These are phyloP conservation scores for Pseudozyma pruni DNA, from an alignment of 1,284 basidiomycete species.

Conservation along the genomic window DNA sequence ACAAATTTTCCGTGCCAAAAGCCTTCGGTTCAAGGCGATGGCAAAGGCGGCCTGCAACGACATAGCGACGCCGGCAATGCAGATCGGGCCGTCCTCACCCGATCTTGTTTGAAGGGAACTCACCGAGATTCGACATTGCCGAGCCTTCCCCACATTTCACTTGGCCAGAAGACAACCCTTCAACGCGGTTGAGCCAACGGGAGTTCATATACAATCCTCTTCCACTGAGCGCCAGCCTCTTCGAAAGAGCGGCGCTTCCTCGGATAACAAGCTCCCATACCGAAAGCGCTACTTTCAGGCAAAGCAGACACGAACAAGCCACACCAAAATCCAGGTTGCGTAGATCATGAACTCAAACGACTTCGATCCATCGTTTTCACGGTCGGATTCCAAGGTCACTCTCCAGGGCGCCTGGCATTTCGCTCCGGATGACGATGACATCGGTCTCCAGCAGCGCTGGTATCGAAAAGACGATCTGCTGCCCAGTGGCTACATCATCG, in stretches of 20 bases:
- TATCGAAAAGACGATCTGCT: not conserved
- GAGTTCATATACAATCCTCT: too few relatives aligned
- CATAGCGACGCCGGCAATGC: not conserved
- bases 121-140: not conserved
- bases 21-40: too few relatives aligned
- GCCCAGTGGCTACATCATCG: slow-evolving; percentile 1
- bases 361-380: slow-evolving; percentile 3
- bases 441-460: slow-evolving; percentile 28
- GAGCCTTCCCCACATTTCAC: not conserved
- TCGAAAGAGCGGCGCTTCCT: too few relatives aligned
- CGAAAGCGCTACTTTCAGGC: too few relatives aligned
- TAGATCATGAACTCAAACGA: not conserved
- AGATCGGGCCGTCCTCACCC: not conserved
- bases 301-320: too few relatives aligned
- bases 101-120: not conserved
- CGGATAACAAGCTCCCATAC: too few relatives aligned
- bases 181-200: not conserved
- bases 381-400: not conserved
- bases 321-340: too few relatives aligned
- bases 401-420: slow-evolving; percentile 32
- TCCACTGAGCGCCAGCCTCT: too few relatives aligned
- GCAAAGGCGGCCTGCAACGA: too few relatives aligned
- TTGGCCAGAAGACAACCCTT: not conserved
- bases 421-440: slow-evolving; percentile 36
- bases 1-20: too few relatives aligned